Conservation (phyloP, 768 basidiomycete species). For the Asterophora lycoperdoides region DNA sequence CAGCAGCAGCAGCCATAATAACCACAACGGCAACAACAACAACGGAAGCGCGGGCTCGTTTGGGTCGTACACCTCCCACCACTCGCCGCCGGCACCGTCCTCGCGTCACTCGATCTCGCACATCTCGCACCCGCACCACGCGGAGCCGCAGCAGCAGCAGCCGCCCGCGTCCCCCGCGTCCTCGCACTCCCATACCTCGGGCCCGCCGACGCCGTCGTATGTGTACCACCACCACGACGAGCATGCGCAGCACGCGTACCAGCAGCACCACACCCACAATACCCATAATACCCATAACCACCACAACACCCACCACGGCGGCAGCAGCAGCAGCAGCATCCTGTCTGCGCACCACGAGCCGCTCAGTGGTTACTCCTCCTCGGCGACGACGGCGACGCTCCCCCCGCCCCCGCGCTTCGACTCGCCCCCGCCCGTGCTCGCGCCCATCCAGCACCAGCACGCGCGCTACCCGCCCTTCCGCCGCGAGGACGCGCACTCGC, state of each 20-base stretch:
- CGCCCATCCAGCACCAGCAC: slow-evolving; percentile 47
- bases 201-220: slow-evolving; percentile 43
- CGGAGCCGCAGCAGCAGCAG: too few species aligned
- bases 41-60: too few species aligned
- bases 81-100: slow-evolving; percentile 29
- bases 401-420: slow-evolving; percentile 35
- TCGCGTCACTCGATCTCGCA: slow-evolving; percentile 62
- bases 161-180: slow-evolving; percentile 50
- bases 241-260: too few species aligned
- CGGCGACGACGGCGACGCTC: too few species aligned
- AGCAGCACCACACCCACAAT: too few species aligned
- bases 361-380: too few species aligned
- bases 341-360: background rate
- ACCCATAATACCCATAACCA: too few species aligned
- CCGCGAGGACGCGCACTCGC: too few species aligned
- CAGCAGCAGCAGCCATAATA: slow-evolving; percentile 24
- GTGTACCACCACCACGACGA: slow-evolving; percentile 22
- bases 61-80: too few species aligned
- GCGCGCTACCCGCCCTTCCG: too few species aligned
- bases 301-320: background rate
- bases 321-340: background rate
- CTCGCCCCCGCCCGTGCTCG: slow-evolving; percentile 52
- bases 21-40: too few species aligned
- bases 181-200: slow-evolving; percentile 39
- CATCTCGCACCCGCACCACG: slow-evolving; percentile 52